Conservation (phyloP, 2,329 filamentous ascomycete species). For the Talaromyces sp. region DNA sequence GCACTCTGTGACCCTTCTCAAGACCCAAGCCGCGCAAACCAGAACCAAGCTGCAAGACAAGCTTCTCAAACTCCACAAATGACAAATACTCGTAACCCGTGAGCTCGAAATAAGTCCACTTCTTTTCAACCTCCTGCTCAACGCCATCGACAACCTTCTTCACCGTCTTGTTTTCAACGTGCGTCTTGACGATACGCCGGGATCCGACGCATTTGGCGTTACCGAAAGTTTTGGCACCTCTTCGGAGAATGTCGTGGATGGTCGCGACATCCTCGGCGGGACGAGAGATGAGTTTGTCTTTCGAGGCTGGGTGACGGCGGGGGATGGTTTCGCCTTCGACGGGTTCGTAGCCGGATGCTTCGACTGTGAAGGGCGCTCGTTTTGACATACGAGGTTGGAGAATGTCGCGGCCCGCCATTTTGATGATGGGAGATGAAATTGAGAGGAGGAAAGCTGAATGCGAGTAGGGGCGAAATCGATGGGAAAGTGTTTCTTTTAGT, state of each 20-base stretch:
- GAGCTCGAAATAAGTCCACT: constrained; percentile 88
- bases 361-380: constrained; percentile 72
- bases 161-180: constrained; percentile 83
- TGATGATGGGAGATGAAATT: background rate
- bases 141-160: constrained; percentile 84
- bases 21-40: constrained; percentile 75
- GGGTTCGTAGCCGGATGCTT: constrained; percentile 66
- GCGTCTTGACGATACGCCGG: constrained; percentile 71
- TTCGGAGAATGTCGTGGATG: constrained; percentile 73
- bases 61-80: constrained; percentile 74
- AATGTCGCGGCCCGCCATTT: constrained; percentile 22
- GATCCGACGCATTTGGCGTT: constrained; percentile 67
- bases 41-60: constrained; percentile 66
- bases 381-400: constrained; percentile 57
- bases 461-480: background rate
- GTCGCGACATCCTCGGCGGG: constrained; percentile 71
- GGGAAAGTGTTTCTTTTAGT: background rate
- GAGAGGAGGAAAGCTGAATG: background rate
- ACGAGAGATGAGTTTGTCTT: constrained; percentile 65
- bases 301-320: constrained; percentile 68
- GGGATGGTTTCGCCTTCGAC: constrained; percentile 81
- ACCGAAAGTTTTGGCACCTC: constrained; percentile 63
- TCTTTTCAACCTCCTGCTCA: constrained; percentile 77
- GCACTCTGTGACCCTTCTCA: constrained; percentile 64
- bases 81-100: constrained; percentile 72